Evolutionary conservation across 257 asterid species (phyloP).

Genomic region (Gynochthodes officinalis): DNA sequence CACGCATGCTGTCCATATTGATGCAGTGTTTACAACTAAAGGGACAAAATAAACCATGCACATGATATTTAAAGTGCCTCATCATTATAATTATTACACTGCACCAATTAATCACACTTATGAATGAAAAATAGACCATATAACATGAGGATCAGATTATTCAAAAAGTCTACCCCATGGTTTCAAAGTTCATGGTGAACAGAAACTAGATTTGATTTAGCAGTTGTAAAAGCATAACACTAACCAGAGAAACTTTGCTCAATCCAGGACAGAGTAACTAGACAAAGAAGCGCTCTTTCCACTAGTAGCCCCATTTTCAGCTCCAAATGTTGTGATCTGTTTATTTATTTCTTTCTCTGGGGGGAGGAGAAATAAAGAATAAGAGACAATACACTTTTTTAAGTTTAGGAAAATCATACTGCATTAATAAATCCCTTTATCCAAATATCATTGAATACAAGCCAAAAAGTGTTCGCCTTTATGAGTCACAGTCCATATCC

Average conservation of each 20-base stretch:
- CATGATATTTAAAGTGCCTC: background rate
- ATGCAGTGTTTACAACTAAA: background rate
- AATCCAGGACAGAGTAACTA: slow-evolving; percentile 46
- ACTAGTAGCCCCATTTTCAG: slow-evolving; percentile 45
- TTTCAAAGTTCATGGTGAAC: background rate
- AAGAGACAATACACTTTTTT: background rate
- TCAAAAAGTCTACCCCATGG: background rate
- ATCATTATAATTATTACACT: background rate
- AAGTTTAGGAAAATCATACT: background rate
- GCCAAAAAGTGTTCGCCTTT: background rate
- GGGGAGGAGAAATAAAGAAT: background rate
- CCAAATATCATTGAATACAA: background rate
- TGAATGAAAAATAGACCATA: background rate
- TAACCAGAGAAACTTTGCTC: slow-evolving; percentile 55
- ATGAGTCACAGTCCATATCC: background rate
- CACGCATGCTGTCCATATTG: background rate
- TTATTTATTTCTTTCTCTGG: slow-evolving; percentile 11
- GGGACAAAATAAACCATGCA: background rate
- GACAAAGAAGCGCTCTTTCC: slow-evolving; percentile 38
- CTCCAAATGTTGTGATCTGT: background rate
- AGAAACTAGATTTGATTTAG: background rate
- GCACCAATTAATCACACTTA: background rate
- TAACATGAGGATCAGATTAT: background rate
- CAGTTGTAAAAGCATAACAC: slow-evolving; percentile 19
- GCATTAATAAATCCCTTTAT: background rate